Percentiles rank a stretch among this genome's conserved stretches.
Conservation (phyloP, 768 basidiomycete species). For the Termitomyces sp. region DNA sequence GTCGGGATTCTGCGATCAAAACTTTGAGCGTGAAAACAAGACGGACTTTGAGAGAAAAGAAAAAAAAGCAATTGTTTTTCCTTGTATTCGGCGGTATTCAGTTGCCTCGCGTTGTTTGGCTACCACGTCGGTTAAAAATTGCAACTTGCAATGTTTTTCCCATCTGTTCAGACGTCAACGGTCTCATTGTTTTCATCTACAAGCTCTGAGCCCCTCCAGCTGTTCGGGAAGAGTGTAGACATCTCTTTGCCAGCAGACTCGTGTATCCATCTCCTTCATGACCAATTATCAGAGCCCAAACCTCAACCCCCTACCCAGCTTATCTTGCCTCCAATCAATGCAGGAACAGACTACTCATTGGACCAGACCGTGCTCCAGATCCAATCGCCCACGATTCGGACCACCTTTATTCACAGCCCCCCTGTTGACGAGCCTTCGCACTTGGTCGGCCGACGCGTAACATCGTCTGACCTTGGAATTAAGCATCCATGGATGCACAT, state of each 20-base stretch:
- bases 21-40: background rate
- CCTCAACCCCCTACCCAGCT: constrained; percentile 43
- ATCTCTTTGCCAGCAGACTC: constrained; percentile 54
- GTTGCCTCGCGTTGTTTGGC: background rate
- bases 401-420: constrained; percentile 66
- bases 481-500: constrained; percentile 73
- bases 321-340: constrained; percentile 33
- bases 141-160: constrained; percentile 43
- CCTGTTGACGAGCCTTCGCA: constrained; percentile 18
- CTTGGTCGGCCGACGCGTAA: constrained; percentile 8
- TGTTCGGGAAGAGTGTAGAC: constrained; percentile 50
- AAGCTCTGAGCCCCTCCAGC: constrained; percentile 50
- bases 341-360: constrained; percentile 30
- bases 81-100: background rate
- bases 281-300: constrained; percentile 45
- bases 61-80: background rate
- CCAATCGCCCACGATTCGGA: constrained; percentile 68
- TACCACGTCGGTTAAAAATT: background rate
- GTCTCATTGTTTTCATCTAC: constrained; percentile 79
- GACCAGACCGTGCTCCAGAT: constrained; percentile 73
- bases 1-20: background rate
- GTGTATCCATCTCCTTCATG: constrained; percentile 58
- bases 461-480: constrained; percentile 41
- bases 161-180: constrained; percentile 53
- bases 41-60: background rate